Percentiles rank a stretch among this genome's conserved stretches.
Conservation (phyloP, 2,329 filamentous ascomycete species). For the Pseudofabraea citricarpa region DNA sequence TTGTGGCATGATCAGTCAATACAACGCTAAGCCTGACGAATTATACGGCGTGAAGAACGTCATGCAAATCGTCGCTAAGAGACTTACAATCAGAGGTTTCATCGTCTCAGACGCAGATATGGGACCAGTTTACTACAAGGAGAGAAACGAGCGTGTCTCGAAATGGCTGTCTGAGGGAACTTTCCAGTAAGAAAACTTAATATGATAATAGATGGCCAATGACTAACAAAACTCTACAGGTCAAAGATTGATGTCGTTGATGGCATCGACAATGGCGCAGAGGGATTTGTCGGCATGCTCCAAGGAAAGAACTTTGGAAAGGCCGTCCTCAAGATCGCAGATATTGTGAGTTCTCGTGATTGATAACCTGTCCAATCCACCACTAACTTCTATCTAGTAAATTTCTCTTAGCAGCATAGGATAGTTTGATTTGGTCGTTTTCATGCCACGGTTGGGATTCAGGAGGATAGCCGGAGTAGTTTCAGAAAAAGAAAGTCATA, state of each 20-base stretch:
- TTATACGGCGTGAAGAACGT: constrained; percentile 59
- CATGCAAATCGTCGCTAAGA: constrained; percentile 53
- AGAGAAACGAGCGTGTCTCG: constrained; percentile 61
- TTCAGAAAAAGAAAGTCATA: too few relatives aligned
- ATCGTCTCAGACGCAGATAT: constrained; percentile 59
- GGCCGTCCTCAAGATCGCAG: constrained; percentile 48
- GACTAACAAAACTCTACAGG: background rate
- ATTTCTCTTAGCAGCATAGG: too few relatives aligned
- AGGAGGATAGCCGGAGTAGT: too few relatives aligned
- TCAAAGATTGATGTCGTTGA: constrained; percentile 53
- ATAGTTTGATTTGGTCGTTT: too few relatives aligned
- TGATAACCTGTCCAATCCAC: too few relatives aligned
- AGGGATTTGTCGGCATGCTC: constrained; percentile 64
- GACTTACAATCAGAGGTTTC: constrained; percentile 62
- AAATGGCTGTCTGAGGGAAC: constrained; percentile 65
- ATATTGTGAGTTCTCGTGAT: background rate
- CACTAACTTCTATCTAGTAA: too few relatives aligned
- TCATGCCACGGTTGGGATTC: too few relatives aligned
- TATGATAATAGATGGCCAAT: background rate
- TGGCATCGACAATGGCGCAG: constrained; percentile 62
- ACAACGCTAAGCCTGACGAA: constrained; percentile 51
- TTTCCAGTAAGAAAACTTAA: constrained; percentile 43
- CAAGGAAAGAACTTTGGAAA: constrained; percentile 69
- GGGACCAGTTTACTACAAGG: constrained; percentile 53
- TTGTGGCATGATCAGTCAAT: constrained; percentile 64